phyloP scores from a whole-genome alignment of 2,329 filamentous ascomycete genomes.

The Claviceps sp. region DNA sequence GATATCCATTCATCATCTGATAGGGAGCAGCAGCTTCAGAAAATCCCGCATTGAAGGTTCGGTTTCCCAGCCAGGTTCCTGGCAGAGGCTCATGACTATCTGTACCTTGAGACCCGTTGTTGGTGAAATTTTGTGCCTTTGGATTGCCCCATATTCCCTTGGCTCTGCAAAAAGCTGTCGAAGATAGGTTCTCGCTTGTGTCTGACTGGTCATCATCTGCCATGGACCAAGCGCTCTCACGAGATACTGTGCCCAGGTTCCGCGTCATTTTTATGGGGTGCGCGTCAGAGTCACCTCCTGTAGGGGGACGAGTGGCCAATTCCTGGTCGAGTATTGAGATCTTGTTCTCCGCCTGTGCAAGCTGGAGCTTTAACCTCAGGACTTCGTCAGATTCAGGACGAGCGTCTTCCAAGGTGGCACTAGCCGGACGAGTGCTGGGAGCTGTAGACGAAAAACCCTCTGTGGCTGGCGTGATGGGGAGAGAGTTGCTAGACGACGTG shows the following conservation, averaged over 20 bases:
- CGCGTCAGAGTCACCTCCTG: conserved; percentile 32
- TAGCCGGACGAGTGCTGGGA: conserved; percentile 39
- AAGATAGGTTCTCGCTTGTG: conserved; percentile 38
- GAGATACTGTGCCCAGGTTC: conserved; percentile 11
- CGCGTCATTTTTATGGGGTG: conserved; percentile 11
- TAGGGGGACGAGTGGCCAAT: conserved; percentile 47
- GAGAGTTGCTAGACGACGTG: conserved; percentile 40
- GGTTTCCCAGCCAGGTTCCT: conserved; percentile 32
- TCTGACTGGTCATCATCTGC: conserved; percentile 45
- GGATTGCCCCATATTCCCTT: conserved; percentile 43
- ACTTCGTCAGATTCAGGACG: conserved; percentile 41
- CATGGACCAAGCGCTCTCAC: conserved; percentile 37
- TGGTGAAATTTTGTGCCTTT: conserved; percentile 25
- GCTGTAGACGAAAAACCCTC: conserved; percentile 37
- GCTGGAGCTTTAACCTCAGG: conserved; percentile 53
- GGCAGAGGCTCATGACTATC: conserved; percentile 21
- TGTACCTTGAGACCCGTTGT: conserved; percentile 21
- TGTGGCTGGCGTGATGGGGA: conserved; percentile 49
- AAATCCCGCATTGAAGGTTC: conserved; percentile 24
- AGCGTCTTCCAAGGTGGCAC: conserved; percentile 31
- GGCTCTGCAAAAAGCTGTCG: conserved; percentile 37
- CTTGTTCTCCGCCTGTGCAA: conserved; percentile 56
- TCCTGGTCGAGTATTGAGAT: conserved; percentile 62
- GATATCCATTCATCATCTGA: conserved; percentile 26
- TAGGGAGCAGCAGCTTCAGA: conserved; percentile 26